phyloP scores from a whole-genome alignment of 2,329 filamentous ascomycete genomes.

The Paecilomyces niveus region DNA sequence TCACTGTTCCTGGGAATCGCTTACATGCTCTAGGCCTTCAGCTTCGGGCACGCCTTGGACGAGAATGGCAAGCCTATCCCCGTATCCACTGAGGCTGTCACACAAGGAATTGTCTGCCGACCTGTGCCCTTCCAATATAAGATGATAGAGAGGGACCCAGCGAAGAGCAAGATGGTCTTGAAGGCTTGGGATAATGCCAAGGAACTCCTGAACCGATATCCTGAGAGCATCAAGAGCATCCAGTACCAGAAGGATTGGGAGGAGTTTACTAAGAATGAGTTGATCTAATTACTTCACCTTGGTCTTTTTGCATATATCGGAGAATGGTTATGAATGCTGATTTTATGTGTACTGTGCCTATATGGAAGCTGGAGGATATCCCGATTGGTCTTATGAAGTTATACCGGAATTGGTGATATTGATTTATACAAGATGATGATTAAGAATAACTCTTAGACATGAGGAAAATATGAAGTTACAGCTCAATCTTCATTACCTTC shows the following conservation, averaged over 20 bases:
- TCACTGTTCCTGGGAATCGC: constrained; percentile 18
- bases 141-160: not conserved
- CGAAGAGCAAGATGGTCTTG: constrained; percentile 2
- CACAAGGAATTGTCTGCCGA: constrained; percentile 7
- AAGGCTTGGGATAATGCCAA: constrained; percentile 7
- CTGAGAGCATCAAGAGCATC: constrained; percentile 4
- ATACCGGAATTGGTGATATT: too few species aligned
- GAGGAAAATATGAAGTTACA: too few species aligned
- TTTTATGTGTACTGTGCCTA: not conserved
- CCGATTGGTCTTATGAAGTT: too few species aligned
- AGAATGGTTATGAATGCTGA: not conserved
- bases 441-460: too few species aligned
- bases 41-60: constrained; percentile 13
- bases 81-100: constrained; percentile 4
- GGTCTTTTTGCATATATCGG: not conserved
- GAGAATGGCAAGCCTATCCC: constrained; percentile 5
- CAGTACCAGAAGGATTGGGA: constrained; percentile 6
- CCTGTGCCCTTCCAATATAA: constrained; percentile 1
- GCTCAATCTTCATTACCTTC: not conserved
- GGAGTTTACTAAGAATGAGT: constrained; percentile 2
- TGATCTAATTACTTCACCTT: not conserved
- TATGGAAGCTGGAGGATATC: not conserved
- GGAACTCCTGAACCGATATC: constrained; percentile 4
- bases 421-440: too few species aligned
- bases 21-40: constrained; percentile 21